phyloP scores from a whole-genome alignment of 805 yeast species.

The Alloascoidea africana region DNA sequence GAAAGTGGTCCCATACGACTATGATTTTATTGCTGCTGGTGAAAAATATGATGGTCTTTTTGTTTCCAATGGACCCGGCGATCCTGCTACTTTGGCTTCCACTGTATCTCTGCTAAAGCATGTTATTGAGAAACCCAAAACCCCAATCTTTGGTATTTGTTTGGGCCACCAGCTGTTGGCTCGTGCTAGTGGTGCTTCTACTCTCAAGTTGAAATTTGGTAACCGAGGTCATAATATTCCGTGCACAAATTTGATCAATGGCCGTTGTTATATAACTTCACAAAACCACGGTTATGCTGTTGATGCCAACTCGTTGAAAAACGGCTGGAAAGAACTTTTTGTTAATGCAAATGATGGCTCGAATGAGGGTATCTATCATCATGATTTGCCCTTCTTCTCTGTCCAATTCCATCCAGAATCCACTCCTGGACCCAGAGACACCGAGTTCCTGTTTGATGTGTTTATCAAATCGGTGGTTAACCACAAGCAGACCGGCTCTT shows the following conservation, averaged over 20 bases:
- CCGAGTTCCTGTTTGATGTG: conserved; percentile 91
- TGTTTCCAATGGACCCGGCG: conserved; percentile 98
- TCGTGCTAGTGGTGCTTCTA: conserved; percentile 88
- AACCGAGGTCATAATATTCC: conserved; percentile 99
- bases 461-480: conserved; percentile 70
- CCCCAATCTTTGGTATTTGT: conserved; percentile 96
- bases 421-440: conserved; percentile 98
- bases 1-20: conserved; percentile 90
- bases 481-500: conserved; percentile 25
- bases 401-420: conserved; percentile 99
- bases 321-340: conserved; percentile 88
- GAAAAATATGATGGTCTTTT: conserved; percentile 92
- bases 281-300: conserved; percentile 99
- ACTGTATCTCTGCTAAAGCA: conserved; percentile 45
- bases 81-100: conserved; percentile 72
- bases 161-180: conserved; percentile 95
- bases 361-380: conserved; percentile 95
- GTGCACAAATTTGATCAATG: conserved; percentile 76
- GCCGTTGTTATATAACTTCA: conserved; percentile 95
- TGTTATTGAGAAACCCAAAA: conserved; percentile 47
- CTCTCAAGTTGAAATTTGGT: conserved; percentile 88
- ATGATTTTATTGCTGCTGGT: conserved; percentile 46
- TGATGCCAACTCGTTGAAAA: conserved; percentile 55
- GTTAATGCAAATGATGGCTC: conserved; percentile 95
- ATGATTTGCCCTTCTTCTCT: conserved; percentile 79